Conservation (phyloP, 495 filamentous ascomycete species). For the Haplographium delicatum region DNA sequence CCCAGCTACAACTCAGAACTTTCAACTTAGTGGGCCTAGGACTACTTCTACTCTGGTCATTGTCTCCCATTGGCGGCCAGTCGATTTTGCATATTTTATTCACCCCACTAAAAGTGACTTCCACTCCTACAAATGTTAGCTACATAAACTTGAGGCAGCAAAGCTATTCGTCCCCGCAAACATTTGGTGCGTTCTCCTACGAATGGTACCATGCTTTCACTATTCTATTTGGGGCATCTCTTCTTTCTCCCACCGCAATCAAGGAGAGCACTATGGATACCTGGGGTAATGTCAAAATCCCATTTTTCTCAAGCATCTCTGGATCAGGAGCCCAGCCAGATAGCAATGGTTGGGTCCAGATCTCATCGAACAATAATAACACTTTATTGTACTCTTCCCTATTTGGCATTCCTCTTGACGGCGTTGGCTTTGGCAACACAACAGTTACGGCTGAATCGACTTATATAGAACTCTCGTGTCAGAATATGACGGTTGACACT, state of each 20-base stretch:
- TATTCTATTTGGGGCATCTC: constrained; percentile 7
- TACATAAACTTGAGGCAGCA: constrained; percentile 19
- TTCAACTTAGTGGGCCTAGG: constrained; percentile 14
- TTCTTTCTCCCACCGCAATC: constrained; percentile 7
- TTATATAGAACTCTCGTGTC: constrained; percentile 15
- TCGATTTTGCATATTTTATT: constrained; percentile 17
- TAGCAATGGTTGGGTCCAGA: constrained; percentile 14
- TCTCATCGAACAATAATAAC: neutral
- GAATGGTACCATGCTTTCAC: constrained; percentile 14
- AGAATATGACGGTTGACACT: constrained; percentile 4
- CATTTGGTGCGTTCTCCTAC: neutral
- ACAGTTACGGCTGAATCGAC: constrained; percentile 19
- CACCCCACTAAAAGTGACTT: constrained; percentile 2
- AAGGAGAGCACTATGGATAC: constrained; percentile 11
- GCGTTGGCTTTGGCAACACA: constrained; percentile 13
- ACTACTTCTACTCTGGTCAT: constrained; percentile 15
- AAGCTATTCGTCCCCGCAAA: constrained; percentile 6
- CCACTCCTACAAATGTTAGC: neutral
- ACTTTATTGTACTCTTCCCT: constrained; percentile 17
- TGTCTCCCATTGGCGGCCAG: constrained; percentile 21
- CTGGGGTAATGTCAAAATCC: constrained; percentile 23
- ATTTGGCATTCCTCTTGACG: constrained; percentile 16
- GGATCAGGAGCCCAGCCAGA: neutral
- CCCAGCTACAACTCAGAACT: constrained; percentile 15
- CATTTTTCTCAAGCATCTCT: constrained; percentile 5